Percentiles rank a stretch among this genome's conserved stretches.
Evolutionary conservation across 192 early-diverging fungal species (phyloP).

Genomic region (Entrophospora sp.): DNA sequence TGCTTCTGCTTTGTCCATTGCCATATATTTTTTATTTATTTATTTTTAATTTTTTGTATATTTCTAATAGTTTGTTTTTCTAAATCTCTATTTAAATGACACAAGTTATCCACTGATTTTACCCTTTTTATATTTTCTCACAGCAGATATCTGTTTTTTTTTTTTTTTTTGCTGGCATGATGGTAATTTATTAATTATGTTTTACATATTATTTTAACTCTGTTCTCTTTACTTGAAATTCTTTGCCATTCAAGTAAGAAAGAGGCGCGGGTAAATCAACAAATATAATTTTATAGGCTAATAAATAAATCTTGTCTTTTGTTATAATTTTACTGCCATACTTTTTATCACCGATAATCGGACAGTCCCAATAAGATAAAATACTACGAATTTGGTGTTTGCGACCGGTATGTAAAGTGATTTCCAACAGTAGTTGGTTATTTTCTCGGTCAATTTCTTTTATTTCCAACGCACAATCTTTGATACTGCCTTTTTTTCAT

Average conservation of each 20-base stretch:
- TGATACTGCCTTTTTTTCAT: not conserved
- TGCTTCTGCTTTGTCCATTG: not conserved
- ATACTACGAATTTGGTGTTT: slow-evolving; percentile 8
- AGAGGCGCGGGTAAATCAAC: not conserved
- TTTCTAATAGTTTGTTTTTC: no score
- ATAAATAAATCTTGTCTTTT: slow-evolving; percentile 7
- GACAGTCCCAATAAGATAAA: not conserved
- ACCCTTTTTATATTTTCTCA: not conserved
- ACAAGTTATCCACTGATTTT: not conserved
- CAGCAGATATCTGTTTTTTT: slow-evolving; percentile 1
- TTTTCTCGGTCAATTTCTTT: not conserved
- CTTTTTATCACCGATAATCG: not conserved
- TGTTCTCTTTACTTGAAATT: not conserved
- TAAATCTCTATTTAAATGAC: not conserved
- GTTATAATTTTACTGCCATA: not conserved
- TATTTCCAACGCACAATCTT: not conserved
- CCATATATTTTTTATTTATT: not conserved
- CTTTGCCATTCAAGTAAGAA: slow-evolving; percentile 1
- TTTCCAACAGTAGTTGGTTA: not conserved
- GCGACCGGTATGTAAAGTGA: not conserved
- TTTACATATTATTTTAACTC: not conserved
- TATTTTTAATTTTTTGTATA: not conserved
- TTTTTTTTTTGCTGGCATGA: slow-evolving; percentile 9
- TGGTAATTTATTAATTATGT: not conserved
- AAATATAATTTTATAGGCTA: not conserved